Conservation (phyloP, 2,329 filamentous ascomycete genomes). For the Pseudogymnoascus sp. region DNA sequence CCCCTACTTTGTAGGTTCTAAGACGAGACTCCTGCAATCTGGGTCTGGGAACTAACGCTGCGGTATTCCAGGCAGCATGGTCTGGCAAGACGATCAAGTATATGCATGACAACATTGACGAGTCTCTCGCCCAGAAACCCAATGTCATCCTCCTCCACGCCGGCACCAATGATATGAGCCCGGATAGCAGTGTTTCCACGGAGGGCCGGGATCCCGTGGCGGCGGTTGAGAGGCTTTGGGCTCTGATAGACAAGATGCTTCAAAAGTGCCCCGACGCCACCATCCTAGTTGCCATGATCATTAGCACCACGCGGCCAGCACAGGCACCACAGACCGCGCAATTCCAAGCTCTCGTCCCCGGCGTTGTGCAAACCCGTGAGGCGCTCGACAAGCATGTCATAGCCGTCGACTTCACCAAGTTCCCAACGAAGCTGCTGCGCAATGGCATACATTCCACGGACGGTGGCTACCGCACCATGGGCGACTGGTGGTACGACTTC, state of each 20-base stretch:
- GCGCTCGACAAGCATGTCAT: neutral
- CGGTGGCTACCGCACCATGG: neutral
- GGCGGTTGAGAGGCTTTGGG: conserved; percentile 29
- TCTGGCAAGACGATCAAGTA: conserved; percentile 27
- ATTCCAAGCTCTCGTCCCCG: neutral
- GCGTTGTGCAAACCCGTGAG: neutral
- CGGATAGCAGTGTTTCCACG: neutral
- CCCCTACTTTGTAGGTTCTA: conserved; percentile 15
- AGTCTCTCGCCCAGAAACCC: conserved; percentile 20
- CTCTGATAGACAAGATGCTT: conserved; percentile 29
- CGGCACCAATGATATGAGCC: conserved; percentile 30
- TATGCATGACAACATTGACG: conserved; percentile 20
- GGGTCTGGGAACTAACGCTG: neutral
- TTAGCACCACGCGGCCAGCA: conserved; percentile 11
- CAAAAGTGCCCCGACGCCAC: conserved; percentile 26
- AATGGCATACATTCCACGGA: neutral
- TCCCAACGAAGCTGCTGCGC: neutral
- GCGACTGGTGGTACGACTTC: neutral
- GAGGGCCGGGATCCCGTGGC: conserved; percentile 18
- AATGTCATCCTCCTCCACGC: conserved; percentile 30
- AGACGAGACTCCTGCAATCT: neutral
- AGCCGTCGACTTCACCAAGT: neutral
- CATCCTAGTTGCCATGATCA: conserved; percentile 33
- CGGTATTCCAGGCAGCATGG: conserved; percentile 26
- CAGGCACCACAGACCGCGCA: neutral